phyloP scores from a whole-genome alignment of 768 basidiomycete species.

The Mycena metata region DNA sequence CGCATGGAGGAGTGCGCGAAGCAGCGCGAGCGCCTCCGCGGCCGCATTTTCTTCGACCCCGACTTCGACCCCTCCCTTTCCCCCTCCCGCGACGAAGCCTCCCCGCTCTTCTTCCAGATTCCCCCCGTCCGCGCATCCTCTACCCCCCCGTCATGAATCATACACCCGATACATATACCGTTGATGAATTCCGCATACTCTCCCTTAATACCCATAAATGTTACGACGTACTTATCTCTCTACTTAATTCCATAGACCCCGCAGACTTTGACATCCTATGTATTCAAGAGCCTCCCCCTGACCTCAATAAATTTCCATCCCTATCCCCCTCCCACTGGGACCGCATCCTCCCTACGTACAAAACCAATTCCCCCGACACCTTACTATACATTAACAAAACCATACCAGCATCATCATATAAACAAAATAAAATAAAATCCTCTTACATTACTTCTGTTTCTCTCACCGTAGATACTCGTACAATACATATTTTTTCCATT shows the following conservation, averaged over 20 bases:
- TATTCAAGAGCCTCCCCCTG: constrained; percentile 14
- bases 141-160: neutral
- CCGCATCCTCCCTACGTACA: neutral
- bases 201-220: too few relatives aligned
- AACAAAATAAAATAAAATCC: constrained; percentile 7
- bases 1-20: too few relatives aligned
- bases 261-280: constrained; percentile 2
- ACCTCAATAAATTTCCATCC: constrained; percentile 11
- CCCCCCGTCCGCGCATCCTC: neutral
- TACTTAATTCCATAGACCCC: constrained; percentile 8
- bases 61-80: too few relatives aligned
- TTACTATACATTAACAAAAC: constrained; percentile 15
- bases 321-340: constrained; percentile 10
- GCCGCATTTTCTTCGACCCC: too few relatives aligned
- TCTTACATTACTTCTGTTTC: constrained; percentile 9
- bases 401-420: neutral
- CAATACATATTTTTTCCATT: neutral
- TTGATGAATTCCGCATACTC: neutral
- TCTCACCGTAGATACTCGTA: constrained; percentile 4
- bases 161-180: neutral
- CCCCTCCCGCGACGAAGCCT: neutral
- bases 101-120: neutral
- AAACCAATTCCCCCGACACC: neutral
- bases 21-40: too few relatives aligned
- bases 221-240: neutral